Evolutionary conservation across 495 filamentous ascomycete species (phyloP).

Genomic region (Podospora bellae-mahoneyi): DNA sequence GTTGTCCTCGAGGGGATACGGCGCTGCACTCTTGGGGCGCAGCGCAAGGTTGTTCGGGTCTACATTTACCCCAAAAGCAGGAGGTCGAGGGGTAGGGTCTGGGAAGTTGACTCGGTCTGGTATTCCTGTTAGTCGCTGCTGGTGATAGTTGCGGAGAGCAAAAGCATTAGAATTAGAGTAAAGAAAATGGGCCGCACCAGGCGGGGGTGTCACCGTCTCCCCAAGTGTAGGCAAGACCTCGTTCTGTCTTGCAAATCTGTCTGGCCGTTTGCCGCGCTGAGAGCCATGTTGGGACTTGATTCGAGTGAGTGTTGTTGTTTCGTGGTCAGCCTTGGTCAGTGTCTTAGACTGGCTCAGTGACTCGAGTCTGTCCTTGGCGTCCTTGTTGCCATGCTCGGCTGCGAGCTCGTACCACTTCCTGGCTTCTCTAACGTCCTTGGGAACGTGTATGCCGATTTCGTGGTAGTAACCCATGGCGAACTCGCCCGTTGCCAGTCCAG

Average conservation of each 20-base stretch:
- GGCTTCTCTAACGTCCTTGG: conserved; percentile 76
- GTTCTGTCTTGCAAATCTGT: conserved; percentile 53
- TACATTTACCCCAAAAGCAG: conserved; percentile 45
- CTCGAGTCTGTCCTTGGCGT: conserved; percentile 77
- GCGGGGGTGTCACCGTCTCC: conserved; percentile 25
- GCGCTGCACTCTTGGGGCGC: conserved; percentile 53
- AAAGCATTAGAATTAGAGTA: not conserved
- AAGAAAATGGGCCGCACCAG: conserved; percentile 17
- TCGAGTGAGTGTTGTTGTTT: conserved; percentile 79
- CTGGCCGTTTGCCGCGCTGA: conserved; percentile 66
- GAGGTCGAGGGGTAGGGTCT: conserved; percentile 56
- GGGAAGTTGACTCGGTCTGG: conserved; percentile 62
- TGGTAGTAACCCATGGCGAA: conserved; percentile 98
- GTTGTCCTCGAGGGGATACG: conserved; percentile 47
- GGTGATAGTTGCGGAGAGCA: not conserved
- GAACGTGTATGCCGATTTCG: conserved; percentile 89
- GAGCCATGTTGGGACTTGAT: conserved; percentile 94
- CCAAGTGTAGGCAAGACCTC: conserved; percentile 52
- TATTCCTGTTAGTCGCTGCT: conserved; percentile 27
- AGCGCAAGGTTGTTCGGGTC: conserved; percentile 35
- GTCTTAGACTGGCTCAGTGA: conserved; percentile 82
- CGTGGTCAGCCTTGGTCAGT: conserved; percentile 85
- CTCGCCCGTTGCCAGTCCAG: conserved; percentile 82
- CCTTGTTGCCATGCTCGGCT: conserved; percentile 85
- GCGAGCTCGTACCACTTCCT: conserved; percentile 88